Percentiles rank a stretch among this genome's conserved stretches.
phyloP scores from a whole-genome alignment of 345 rosid genomes.

The Streptanthus diversifolius region DNA sequence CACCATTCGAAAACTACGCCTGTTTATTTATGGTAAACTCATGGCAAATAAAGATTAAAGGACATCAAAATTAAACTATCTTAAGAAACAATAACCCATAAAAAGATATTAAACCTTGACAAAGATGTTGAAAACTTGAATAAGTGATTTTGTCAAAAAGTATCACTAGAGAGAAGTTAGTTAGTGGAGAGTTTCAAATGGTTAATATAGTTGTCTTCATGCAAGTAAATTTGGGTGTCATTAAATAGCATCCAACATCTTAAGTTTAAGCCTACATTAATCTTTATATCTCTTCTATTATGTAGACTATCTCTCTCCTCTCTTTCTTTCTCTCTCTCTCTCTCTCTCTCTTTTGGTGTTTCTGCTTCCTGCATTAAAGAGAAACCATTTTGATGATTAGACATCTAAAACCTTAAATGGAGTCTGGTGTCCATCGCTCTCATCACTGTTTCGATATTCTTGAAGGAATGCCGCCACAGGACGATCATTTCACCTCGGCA shows the following conservation, averaged over 20 bases:
- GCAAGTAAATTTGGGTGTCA: slow-evolving; percentile 25
- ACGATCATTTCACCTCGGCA: slow-evolving; percentile 39
- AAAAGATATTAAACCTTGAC: slow-evolving; percentile 14
- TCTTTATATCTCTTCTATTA: neutral
- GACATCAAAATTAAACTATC: neutral
- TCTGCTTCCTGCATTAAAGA: slow-evolving; percentile 9
- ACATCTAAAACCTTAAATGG: slow-evolving; percentile 25
- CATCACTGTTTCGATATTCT: slow-evolving; percentile 29
- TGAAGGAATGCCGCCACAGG: slow-evolving; percentile 31
- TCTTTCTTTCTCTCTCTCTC: neutral
- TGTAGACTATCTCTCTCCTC: neutral
- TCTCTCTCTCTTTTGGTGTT: neutral
- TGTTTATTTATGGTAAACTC: neutral
- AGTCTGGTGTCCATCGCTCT: slow-evolving; percentile 19
- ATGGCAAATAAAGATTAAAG: neutral
- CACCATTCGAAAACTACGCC: neutral
- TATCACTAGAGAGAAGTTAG: slow-evolving; percentile 11
- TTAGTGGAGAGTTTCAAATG: slow-evolving; percentile 8
- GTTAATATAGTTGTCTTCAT: slow-evolving; percentile 20
- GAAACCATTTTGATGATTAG: neutral
- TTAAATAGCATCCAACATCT: slow-evolving; percentile 14
- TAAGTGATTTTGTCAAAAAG: slow-evolving; percentile 29
- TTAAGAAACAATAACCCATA: neutral
- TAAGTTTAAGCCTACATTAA: slow-evolving; percentile 5
- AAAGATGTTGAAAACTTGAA: slow-evolving; percentile 7